phyloP scores from a whole-genome alignment of 1,284 basidiomycete genomes.

The Meira miltonrushii region DNA sequence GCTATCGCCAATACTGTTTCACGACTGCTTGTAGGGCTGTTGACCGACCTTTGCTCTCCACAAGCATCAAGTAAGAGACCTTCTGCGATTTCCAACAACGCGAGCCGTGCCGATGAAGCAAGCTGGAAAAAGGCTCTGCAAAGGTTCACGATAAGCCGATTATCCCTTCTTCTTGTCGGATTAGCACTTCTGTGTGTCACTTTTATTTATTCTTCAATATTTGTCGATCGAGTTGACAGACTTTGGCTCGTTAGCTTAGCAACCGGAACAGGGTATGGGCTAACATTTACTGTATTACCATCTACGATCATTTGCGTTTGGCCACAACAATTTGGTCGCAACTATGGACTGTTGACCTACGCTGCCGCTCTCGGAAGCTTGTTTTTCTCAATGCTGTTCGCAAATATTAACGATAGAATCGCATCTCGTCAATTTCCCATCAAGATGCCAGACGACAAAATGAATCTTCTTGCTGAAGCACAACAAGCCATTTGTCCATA shows the following conservation, averaged over 20 bases:
- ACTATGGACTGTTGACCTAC: conserved; percentile 20
- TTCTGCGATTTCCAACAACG: not conserved
- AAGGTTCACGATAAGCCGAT: conserved; percentile 10
- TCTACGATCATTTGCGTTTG: conserved; percentile 14
- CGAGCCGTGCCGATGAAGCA: not conserved
- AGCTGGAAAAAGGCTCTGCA: not conserved
- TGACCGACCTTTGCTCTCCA: conserved; percentile 13
- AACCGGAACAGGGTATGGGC: conserved; percentile 17
- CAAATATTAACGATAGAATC: conserved; percentile 14
- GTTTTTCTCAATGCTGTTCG: conserved; percentile 21
- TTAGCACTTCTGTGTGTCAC: conserved; percentile 10
- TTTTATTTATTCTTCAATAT: conserved; percentile 13
- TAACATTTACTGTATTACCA: conserved; percentile 20
- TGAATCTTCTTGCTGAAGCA: not conserved
- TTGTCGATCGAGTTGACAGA: conserved; percentile 5
- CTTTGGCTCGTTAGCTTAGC: conserved; percentile 12
- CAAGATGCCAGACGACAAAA: not conserved
- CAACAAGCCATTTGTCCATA: conserved; percentile 9
- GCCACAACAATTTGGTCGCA: conserved; percentile 18
- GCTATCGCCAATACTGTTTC: conserved; percentile 20
- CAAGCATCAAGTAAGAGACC: too few species aligned
- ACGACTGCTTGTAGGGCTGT: conserved; percentile 17
- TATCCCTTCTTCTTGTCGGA: conserved; percentile 17
- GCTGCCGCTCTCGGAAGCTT: conserved; percentile 17
- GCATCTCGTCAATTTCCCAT: not conserved